Percentiles rank a stretch among this genome's conserved stretches.
Conservation (phyloP, 768 basidiomycete genomes). For the Megacollybia marginata region DNA sequence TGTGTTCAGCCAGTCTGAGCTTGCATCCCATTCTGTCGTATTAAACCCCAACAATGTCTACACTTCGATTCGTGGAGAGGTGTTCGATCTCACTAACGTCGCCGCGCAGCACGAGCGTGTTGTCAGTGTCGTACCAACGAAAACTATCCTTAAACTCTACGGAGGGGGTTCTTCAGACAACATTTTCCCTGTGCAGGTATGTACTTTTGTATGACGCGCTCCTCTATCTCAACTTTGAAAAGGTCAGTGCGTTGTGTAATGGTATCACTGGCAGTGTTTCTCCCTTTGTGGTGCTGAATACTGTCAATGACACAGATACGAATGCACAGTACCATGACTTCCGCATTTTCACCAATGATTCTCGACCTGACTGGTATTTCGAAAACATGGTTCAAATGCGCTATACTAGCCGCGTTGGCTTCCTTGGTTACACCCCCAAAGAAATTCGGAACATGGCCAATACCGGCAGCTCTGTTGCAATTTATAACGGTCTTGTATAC, state of each 20-base stretch:
- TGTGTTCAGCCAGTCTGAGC: slow-evolving; percentile 75
- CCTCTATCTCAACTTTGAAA: slow-evolving; percentile 2
- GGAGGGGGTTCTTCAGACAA: slow-evolving; percentile 68
- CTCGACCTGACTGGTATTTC: slow-evolving; percentile 97
- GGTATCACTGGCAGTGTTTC: slow-evolving; percentile 76
- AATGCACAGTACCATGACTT: slow-evolving; percentile 94
- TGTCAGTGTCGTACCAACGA: slow-evolving; percentile 67
- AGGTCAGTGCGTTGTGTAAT: slow-evolving; percentile 91
- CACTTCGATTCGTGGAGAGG: slow-evolving; percentile 85
- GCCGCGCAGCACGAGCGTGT: slow-evolving; percentile 59
- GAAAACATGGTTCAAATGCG: slow-evolving; percentile 92
- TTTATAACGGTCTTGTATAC: slow-evolving; percentile 84
- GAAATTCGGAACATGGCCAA: slow-evolving; percentile 68
- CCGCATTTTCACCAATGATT: slow-evolving; percentile 80
- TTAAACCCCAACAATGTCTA: slow-evolving; percentile 69
- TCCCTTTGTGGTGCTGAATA: slow-evolving; percentile 74
- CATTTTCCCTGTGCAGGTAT: slow-evolving; percentile 91
- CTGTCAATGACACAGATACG: slow-evolving; percentile 67
- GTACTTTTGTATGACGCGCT: slow-evolving; percentile 9
- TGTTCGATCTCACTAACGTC: slow-evolving; percentile 77
- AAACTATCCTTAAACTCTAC: slow-evolving; percentile 66
- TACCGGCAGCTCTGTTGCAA: slow-evolving; percentile 58
- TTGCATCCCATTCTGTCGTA: slow-evolving; percentile 60
- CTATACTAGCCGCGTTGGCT: slow-evolving; percentile 82
- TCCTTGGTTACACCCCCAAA: slow-evolving; percentile 75